phyloP scores from a whole-genome alignment of 2,329 filamentous ascomycete genomes.

The Phoma sp. region DNA sequence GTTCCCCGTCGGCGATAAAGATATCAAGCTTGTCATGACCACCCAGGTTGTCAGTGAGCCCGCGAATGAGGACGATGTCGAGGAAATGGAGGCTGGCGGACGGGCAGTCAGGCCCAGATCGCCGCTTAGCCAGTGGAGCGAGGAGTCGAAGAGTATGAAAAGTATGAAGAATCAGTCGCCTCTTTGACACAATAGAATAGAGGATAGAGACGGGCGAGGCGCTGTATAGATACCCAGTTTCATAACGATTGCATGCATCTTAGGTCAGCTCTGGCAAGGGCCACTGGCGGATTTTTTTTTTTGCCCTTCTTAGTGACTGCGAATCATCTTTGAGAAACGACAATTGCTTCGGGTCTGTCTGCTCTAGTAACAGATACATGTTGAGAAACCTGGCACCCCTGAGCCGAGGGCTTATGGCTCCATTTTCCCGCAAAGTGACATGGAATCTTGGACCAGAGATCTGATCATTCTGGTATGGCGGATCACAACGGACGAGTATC shows the following conservation, averaged over 20 bases:
- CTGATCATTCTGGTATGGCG: too few species aligned
- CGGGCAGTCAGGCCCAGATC: constrained; percentile 32
- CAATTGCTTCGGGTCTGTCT: too few species aligned
- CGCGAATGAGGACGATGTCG: constrained; percentile 40
- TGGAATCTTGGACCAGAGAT: too few species aligned
- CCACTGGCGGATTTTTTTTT: too few species aligned
- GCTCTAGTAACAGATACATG: too few species aligned
- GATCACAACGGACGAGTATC: too few species aligned
- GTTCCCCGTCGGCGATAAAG: constrained; percentile 22
- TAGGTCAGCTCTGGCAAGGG: too few species aligned
- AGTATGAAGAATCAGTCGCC: constrained; percentile 22
- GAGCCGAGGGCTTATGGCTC: too few species aligned
- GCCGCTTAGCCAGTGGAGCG: constrained; percentile 42
- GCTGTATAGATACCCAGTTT: constrained; percentile 7
- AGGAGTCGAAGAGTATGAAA: constrained; percentile 34
- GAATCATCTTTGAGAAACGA: too few species aligned
- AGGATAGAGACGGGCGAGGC: neutral
- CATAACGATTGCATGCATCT: neutral
- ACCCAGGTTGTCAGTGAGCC: constrained; percentile 43
- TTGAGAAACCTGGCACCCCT: too few species aligned
- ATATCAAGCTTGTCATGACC: constrained; percentile 46
- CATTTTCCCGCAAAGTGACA: too few species aligned
- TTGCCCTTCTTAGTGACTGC: too few species aligned
- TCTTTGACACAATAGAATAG: neutral
- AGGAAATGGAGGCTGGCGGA: constrained; percentile 39